Evolutionary conservation across 2,329 filamentous ascomycete species (phyloP).

Genomic region (Ophiostoma sp.): DNA sequence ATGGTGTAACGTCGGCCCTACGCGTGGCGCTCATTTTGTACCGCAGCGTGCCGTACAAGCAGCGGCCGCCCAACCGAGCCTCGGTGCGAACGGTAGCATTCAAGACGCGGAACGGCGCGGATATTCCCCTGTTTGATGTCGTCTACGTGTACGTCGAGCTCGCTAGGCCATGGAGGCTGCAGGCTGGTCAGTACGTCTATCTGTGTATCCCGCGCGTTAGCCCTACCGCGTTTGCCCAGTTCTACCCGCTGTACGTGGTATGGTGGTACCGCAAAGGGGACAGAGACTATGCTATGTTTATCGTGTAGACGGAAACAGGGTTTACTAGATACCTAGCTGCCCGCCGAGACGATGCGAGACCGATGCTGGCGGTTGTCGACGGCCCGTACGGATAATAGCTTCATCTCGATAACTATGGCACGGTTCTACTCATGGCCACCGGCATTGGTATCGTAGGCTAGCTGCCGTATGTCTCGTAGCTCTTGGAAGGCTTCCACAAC

Average conservation of each 20-base stretch:
- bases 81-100: not conserved
- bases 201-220: not conserved
- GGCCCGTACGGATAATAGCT: not conserved
- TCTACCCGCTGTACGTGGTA: not conserved
- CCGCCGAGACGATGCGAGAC: not conserved
- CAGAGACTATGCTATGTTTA: not conserved
- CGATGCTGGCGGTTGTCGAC: not conserved
- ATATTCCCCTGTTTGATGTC: not conserved
- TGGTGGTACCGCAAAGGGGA: not conserved
- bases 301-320: not conserved
- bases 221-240: not conserved
- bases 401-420: not conserved
- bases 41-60: not conserved
- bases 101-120: not conserved
- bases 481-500: not conserved
- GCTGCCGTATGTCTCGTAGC: not conserved
- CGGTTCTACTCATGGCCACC: not conserved
- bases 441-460: not conserved
- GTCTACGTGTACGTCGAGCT: constrained; percentile 1
- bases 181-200: not conserved
- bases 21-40: not conserved
- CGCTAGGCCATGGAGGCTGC: not conserved
- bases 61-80: not conserved
- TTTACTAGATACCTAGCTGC: not conserved
- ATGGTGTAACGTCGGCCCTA: not conserved